Evolutionary conservation across 75 land plant genomes (phyloP).

Genomic region (Pinus albicaulis): DNA sequence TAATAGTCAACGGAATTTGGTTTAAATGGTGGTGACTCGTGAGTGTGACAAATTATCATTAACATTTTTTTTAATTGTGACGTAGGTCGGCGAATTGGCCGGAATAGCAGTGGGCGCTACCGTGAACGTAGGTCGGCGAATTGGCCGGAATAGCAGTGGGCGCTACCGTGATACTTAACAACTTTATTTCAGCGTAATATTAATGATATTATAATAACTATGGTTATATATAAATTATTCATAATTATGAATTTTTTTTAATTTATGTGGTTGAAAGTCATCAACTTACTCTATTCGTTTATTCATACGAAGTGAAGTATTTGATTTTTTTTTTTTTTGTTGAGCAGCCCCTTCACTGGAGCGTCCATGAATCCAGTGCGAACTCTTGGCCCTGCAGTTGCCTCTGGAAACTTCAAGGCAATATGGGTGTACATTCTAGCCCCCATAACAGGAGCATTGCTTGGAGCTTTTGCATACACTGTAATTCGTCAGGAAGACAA

Average conservation of each 20-base stretch:
- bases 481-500: slow-evolving; percentile 45
- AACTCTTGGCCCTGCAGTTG: slow-evolving; percentile 62
- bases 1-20: too few relatives aligned
- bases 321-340: neutral
- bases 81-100: slow-evolving; percentile 74
- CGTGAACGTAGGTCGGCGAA: too few relatives aligned
- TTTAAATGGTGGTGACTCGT: too few relatives aligned
- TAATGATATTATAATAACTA: too few relatives aligned
- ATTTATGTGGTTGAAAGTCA: too few relatives aligned
- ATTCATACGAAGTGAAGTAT: too few relatives aligned
- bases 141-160: slow-evolving; percentile 80
- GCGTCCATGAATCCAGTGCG: slow-evolving; percentile 73
- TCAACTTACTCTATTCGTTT: too few relatives aligned
- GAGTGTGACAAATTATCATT: too few relatives aligned
- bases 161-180: slow-evolving; percentile 64
- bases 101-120: slow-evolving; percentile 81
- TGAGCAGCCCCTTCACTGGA: slow-evolving; percentile 32
- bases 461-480: slow-evolving; percentile 40
- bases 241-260: too few relatives aligned
- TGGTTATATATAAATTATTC: neutral
- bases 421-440: slow-evolving; percentile 60
- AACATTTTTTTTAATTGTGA: neutral
- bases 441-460: slow-evolving; percentile 38
- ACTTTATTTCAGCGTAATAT: slow-evolving; percentile 55
- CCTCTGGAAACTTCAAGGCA: slow-evolving; percentile 43